These are phyloP conservation scores for Punica granatum DNA, from an alignment of 345 rosid genomes.

Conservation along the genomic window DNA sequence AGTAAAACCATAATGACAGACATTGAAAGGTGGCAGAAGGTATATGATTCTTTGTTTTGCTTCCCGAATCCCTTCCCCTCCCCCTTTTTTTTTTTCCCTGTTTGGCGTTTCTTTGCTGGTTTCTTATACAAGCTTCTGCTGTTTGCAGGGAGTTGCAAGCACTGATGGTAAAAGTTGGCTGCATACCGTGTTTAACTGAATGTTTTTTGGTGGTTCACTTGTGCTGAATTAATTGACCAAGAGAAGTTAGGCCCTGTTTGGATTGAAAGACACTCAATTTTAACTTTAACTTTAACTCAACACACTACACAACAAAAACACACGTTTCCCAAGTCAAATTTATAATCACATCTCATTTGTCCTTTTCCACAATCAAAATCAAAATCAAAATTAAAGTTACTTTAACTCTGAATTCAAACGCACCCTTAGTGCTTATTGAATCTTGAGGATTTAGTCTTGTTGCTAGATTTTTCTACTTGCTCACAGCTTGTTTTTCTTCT, in stretches of 20 bases:
- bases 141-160: conserved; percentile 93
- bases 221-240: background rate
- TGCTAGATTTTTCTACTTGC: background rate
- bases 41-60: conserved; percentile 19
- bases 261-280: too few species aligned
- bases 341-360: too few species aligned
- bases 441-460: background rate
- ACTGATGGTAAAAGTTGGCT: conserved; percentile 59
- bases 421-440: too few species aligned
- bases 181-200: background rate
- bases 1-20: conserved; percentile 84
- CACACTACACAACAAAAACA: too few species aligned
- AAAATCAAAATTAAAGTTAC: too few species aligned
- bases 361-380: too few species aligned
- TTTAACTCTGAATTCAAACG: too few species aligned
- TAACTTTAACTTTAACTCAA: too few species aligned
- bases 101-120: conserved; percentile 11
- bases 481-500: background rate
- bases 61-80: background rate
- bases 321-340: too few species aligned
- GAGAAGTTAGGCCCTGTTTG: too few species aligned
- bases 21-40: conserved; percentile 97
- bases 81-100: conserved; percentile 10
- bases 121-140: conserved; percentile 12
- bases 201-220: background rate